Percentiles rank a stretch among this genome's conserved stretches.
Conservation (phyloP, 2,329 filamentous ascomycete species). For the Colletotrichum sp. region DNA sequence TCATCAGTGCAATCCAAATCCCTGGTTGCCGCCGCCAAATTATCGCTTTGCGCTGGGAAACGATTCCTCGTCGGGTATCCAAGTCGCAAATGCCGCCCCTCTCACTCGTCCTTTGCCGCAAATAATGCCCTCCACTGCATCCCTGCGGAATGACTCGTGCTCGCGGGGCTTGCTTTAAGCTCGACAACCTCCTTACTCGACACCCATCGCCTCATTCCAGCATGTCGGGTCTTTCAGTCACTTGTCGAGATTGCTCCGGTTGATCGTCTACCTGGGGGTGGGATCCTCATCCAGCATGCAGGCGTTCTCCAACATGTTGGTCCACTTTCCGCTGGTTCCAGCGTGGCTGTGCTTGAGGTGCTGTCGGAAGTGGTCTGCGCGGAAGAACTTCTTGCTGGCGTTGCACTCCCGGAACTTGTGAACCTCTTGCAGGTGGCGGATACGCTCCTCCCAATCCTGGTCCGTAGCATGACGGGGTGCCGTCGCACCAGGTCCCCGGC, state of each 20-base stretch:
- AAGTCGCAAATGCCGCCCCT: neutral
- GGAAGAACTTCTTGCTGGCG: conserved; percentile 96
- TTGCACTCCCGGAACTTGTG: conserved; percentile 99
- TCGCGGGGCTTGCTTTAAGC: neutral
- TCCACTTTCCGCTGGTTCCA: conserved; percentile 97
- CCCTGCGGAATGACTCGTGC: neutral
- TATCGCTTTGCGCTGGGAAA: neutral
- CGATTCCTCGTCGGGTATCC: neutral
- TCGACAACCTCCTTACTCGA: neutral
- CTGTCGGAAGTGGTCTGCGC: conserved; percentile 96
- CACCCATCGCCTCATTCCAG: neutral
- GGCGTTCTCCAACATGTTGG: conserved; percentile 94
- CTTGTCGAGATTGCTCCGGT: neutral
- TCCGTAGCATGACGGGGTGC: conserved; percentile 65
- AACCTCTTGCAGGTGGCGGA: conserved; percentile 85
- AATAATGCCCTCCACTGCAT: neutral
- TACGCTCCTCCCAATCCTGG: conserved; percentile 85
- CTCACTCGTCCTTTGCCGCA: neutral
- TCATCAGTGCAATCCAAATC: neutral
- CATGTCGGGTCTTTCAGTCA: neutral
- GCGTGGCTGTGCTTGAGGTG: conserved; percentile 98
- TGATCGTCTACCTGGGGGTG: conserved; percentile 39
- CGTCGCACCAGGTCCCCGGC: conserved; percentile 44
- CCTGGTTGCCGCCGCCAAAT: neutral
- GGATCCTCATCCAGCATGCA: conserved; percentile 92